Base-by-base conservation (phyloP, 2,329 filamentous ascomycete genomes). In the Basipetospora chlamydospora region DNA sequence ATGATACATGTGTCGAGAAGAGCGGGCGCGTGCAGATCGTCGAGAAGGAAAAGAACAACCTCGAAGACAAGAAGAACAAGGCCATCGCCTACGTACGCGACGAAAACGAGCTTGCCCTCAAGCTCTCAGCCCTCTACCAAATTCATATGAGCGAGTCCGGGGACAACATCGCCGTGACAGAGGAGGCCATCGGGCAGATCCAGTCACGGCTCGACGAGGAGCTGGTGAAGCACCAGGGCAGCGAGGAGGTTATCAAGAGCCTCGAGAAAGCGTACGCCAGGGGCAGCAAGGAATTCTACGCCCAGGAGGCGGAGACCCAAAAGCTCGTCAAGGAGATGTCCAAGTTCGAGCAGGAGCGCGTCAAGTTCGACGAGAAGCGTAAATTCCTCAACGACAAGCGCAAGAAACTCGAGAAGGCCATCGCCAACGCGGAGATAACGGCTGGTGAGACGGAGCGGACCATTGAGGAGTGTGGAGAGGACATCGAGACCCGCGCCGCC, bases 331-430 rank as follows among this genome's bases (percentile, higher is more conserved):
- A 94, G 53, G 84, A 96, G 52, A 77, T 90, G 59, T 77, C 85
- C 30, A 88, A 87, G 52, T 86, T 92, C 43, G 92, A 98, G 51
- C 94, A 96, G 53, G 90, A 96, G 52, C 78, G 79, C 16, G 90
- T 98, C 58, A 98, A 98, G 52, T 87, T 93, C 46, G 88, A 96
- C 45, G 92, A 98, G 58, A 96, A 96, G 66, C 80, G 80, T 55
- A 98, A 98, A 54, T 96, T 96, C 56, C 61, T 98, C 45, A 66
- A 72, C 2, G 80, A 79, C 50, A 98, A 98, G 62, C 79, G 83
- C 48, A 94, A 90, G 64, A 98, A 98, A 60, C 70, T 94, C 11
- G 85, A 96, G 46, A 96, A 94, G 61, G 73, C 80, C 0, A 82
- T 90, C 42, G 67, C 76, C 38, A 80, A 77, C 31, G 84, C 83